phyloP scores from a whole-genome alignment of 805 yeast genomes.

The Ogataea paraovalis region DNA sequence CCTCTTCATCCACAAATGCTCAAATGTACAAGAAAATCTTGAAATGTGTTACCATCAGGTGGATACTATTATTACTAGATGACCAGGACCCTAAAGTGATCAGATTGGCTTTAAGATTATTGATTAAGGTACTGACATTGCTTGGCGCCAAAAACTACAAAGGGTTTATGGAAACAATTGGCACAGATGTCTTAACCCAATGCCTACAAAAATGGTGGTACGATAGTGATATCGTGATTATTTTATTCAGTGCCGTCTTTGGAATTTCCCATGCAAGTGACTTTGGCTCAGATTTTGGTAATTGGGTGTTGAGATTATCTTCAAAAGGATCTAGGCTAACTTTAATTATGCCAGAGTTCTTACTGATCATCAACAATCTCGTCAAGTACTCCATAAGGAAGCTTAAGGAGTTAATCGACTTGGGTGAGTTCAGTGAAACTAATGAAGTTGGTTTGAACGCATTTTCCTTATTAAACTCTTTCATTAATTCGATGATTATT shows the following conservation, averaged over 20 bases:
- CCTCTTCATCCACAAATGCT: constrained; percentile 14
- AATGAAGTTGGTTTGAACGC: neutral
- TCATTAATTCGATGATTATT: neutral
- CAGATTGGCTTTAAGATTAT: constrained; percentile 37
- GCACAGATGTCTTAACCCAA: constrained; percentile 45
- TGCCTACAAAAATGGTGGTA: constrained; percentile 45
- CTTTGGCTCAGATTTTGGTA: constrained; percentile 9
- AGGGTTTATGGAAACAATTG: constrained; percentile 49
- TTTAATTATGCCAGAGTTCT: constrained; percentile 43
- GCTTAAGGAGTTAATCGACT: neutral
- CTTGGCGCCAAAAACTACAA: constrained; percentile 44
- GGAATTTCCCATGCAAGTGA: constrained; percentile 34
- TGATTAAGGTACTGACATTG: constrained; percentile 45
- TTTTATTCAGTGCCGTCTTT: constrained; percentile 43
- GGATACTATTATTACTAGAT: constrained; percentile 55
- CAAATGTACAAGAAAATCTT: constrained; percentile 36
- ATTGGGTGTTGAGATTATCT: constrained; percentile 14
- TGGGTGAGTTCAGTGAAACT: neutral
- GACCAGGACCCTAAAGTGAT: constrained; percentile 36
- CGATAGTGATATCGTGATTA: constrained; percentile 40
- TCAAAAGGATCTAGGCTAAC: constrained; percentile 14
- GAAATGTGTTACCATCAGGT: constrained; percentile 58
- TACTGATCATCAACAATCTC: constrained; percentile 15
- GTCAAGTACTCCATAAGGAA: constrained; percentile 9
- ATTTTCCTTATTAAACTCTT: constrained; percentile 1